Base-by-base conservation (phyloP, 139 green algal genomes). In the Axilococcus clingmanii region DNA sequence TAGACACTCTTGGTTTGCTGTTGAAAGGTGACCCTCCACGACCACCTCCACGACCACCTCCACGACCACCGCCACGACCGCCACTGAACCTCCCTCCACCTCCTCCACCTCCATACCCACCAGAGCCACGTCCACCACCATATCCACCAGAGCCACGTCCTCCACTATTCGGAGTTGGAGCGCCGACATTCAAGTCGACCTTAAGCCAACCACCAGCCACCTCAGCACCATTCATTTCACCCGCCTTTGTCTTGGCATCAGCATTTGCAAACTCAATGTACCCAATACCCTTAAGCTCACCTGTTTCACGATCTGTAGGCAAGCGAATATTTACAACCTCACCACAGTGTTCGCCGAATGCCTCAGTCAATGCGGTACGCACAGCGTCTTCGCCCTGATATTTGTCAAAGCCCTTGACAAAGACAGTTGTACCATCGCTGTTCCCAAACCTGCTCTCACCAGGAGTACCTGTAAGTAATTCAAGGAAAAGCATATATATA, bases 331-430 rank as follows among this genome's bases (percentile, higher is more conserved):
- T 54, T 22, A 47, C 54, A 4, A 89, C 64, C 33, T 78, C 63
- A 40, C 81, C 81, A n/a, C n/a, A n/a, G 35, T 59, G 74, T 4
- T 64, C 57, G 17, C 28, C 34, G 46, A 89, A 89, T 7, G 59
- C 60, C 51, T 83, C 74, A 37, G 63, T 77, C 41, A 89, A 63
- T 59, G 58, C 48, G 15, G 67, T 32, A 8, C 80, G 71, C 19
- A 86, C 69, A 14, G 60, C 78, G 20, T 88, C 78, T 65, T 86
- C 80, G 42, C 69, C 75, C 52, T 69, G 55, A 53, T 73, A 71
- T 9, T 60, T 65, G 63, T 85, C 66, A 38, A 83, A 87, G 57
- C 82, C 82, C 75, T 88, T 88, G 40, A 88, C 75, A 61, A 88
- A 88, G 35, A 87, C 61, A 25, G 66, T 83, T 47, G 44, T 77